Percentiles rank a stretch among this genome's conserved stretches.
Evolutionary conservation across 2,329 filamentous ascomycete genomes (phyloP).

Genomic region (Cladosporium sp.): DNA sequence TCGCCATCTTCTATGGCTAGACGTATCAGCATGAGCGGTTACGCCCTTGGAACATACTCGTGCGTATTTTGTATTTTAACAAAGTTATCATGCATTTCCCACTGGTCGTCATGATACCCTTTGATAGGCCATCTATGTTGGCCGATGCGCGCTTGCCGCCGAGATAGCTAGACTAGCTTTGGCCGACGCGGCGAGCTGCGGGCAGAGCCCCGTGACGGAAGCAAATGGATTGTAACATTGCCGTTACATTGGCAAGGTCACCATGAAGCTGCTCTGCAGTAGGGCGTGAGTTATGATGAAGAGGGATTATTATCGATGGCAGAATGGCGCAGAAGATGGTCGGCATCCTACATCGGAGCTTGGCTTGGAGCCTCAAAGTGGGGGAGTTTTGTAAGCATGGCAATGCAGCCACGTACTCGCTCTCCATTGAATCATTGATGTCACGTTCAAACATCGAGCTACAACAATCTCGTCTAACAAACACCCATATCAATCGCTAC

Average conservation of each 20-base stretch:
- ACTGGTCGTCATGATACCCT: background rate
- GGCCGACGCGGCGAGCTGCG: background rate
- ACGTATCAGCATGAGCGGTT: background rate
- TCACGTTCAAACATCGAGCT: background rate
- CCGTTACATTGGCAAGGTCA: background rate
- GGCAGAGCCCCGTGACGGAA: background rate
- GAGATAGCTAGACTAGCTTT: slow-evolving; percentile 1
- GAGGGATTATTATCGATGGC: no score
- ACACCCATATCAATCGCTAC: background rate
- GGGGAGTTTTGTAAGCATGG: background rate
- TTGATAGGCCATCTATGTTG: background rate
- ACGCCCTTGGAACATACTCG: background rate
- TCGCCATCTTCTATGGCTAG: background rate
- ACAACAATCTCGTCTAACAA: background rate
- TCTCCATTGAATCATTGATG: background rate
- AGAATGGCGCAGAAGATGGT: background rate
- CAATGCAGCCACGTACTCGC: slow-evolving; percentile 1
- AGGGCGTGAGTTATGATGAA: background rate
- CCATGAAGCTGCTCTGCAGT: background rate
- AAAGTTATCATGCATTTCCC: background rate
- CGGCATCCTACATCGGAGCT: slow-evolving; percentile 2
- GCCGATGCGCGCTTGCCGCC: background rate
- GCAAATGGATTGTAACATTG: background rate
- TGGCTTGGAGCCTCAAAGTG: background rate
- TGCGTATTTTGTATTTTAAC: background rate